Conservation (phyloP, 306 rosid species). For the Adenanthera pavonina region DNA sequence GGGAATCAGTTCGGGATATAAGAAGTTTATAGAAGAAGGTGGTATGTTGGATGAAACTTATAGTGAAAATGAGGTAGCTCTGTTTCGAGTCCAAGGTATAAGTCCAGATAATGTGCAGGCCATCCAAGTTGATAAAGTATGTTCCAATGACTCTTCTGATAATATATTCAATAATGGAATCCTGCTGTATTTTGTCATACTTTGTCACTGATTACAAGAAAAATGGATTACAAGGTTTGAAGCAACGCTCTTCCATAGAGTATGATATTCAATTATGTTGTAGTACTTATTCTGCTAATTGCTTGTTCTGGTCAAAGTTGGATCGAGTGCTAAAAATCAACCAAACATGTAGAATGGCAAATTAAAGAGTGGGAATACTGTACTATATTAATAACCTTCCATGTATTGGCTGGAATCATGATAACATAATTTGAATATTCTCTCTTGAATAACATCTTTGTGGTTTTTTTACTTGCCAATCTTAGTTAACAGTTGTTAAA, state of each 20-base stretch:
- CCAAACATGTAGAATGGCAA: not conserved
- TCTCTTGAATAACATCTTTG: not conserved
- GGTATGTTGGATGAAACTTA: constrained; percentile 66
- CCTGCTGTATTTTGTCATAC: constrained; percentile 22
- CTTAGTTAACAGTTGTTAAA: constrained; percentile 16
- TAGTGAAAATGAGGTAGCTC: constrained; percentile 64
- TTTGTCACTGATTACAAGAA: constrained; percentile 11
- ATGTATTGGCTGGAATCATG: constrained; percentile 17
- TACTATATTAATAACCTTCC: not conserved
- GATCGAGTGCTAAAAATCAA: not conserved
- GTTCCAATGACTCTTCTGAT: constrained; percentile 42
- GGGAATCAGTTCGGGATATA: constrained; percentile 75
- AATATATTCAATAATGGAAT: not conserved
- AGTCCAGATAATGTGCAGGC: constrained; percentile 84
- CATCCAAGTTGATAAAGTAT: constrained; percentile 85
- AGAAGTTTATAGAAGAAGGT: constrained; percentile 60
- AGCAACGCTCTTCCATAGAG: constrained; percentile 21
- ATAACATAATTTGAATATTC: constrained; percentile 13
- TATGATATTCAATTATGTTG: not conserved
- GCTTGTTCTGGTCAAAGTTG: constrained; percentile 26
- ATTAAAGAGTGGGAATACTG: not conserved
- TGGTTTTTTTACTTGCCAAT: not conserved
- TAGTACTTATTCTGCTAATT: not conserved
- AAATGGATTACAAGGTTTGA: constrained; percentile 11
- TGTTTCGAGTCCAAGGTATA: constrained; percentile 89